These are phyloP conservation scores for Sporopachydermia lactativora DNA, from an alignment of 805 yeast species.

Conservation along the genomic window DNA sequence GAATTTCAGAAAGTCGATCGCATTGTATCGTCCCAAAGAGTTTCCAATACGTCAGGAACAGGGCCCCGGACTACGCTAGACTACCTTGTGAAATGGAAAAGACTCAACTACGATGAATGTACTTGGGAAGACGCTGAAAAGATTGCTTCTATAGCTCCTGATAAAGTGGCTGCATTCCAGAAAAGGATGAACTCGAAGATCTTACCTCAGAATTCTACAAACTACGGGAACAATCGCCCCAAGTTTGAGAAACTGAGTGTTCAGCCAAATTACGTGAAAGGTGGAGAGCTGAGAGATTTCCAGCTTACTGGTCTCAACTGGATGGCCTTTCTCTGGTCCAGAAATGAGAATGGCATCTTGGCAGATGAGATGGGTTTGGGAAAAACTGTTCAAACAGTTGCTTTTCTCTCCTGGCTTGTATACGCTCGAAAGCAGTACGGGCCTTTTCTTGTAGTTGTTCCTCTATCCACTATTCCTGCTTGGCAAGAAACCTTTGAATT, in stretches of 20 bases:
- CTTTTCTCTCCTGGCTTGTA: conserved; percentile 87
- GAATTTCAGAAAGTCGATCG: conserved; percentile 84
- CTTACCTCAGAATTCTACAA: conserved; percentile 66
- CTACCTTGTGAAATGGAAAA: conserved; percentile 87
- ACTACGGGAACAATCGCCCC: conserved; percentile 66
- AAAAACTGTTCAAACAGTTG: conserved; percentile 92
- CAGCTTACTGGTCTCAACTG: conserved; percentile 96
- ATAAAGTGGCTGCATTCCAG: conserved; percentile 72
- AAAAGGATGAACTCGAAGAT: conserved; percentile 71
- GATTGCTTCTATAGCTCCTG: conserved; percentile 74
- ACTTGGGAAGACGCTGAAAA: conserved; percentile 93
- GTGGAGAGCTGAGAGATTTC: conserved; percentile 90
- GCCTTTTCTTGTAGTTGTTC: conserved; percentile 93
- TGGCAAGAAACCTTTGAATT: conserved; percentile 98
- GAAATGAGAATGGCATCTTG: conserved; percentile 91
- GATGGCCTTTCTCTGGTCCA: conserved; percentile 99
- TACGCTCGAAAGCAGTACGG: conserved; percentile 96
- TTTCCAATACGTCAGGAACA: conserved; percentile 29
- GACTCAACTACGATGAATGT: conserved; percentile 87
- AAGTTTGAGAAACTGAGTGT: conserved; percentile 70
- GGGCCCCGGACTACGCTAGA: conserved; percentile 54
- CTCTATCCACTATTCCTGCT: conserved; percentile 90
- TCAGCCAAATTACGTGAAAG: conserved; percentile 83
- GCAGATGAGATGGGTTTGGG: conserved; percentile 99
- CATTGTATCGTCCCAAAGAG: conserved; percentile 74